Percentiles rank a stretch among this genome's conserved stretches.
phyloP scores from a whole-genome alignment of 306 rosid species.

The Prunus davidiana region DNA sequence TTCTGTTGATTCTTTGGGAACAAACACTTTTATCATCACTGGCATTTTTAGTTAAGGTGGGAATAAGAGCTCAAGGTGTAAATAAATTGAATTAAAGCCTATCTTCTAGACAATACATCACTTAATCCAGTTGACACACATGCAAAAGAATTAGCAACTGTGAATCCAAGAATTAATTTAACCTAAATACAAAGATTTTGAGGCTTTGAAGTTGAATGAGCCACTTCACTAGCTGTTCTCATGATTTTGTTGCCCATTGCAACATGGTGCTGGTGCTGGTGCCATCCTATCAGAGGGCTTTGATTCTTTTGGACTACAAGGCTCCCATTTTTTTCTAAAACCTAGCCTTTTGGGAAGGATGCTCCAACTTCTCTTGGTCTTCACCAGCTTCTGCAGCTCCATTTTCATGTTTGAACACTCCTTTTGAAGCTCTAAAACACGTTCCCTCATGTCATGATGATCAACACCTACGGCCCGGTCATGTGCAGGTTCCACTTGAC shows the following conservation, averaged over 20 bases:
- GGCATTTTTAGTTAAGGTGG: too few relatives aligned
- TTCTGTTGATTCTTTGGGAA: too few relatives aligned
- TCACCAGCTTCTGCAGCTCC: conserved; percentile 61
- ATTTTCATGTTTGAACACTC: conserved; percentile 66
- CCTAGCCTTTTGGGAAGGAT: conserved; percentile 62
- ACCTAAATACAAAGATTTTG: not conserved
- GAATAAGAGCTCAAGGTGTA: too few relatives aligned
- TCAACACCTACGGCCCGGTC: conserved; percentile 21
- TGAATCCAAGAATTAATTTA: not conserved
- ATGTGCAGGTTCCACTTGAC: conserved; percentile 31
- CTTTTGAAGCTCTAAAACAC: conserved; percentile 66
- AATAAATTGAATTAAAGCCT: not conserved
- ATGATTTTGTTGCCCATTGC: conserved; percentile 39
- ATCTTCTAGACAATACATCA: not conserved
- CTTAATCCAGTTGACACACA: not conserved
- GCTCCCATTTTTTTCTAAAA: conserved; percentile 48
- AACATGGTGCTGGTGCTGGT: conserved; percentile 22
- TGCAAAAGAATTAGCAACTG: conserved; percentile 1
- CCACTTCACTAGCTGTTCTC: conserved; percentile 32
- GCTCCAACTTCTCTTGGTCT: conserved; percentile 69
- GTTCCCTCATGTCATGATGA: conserved; percentile 49
- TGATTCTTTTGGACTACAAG: conserved; percentile 36
- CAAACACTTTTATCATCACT: too few relatives aligned
- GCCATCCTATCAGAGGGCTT: conserved; percentile 24
- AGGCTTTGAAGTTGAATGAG: conserved; percentile 27